These are phyloP conservation scores for Anisodus acutangulus DNA, from an alignment of 257 asterid species.

Conservation along the genomic window DNA sequence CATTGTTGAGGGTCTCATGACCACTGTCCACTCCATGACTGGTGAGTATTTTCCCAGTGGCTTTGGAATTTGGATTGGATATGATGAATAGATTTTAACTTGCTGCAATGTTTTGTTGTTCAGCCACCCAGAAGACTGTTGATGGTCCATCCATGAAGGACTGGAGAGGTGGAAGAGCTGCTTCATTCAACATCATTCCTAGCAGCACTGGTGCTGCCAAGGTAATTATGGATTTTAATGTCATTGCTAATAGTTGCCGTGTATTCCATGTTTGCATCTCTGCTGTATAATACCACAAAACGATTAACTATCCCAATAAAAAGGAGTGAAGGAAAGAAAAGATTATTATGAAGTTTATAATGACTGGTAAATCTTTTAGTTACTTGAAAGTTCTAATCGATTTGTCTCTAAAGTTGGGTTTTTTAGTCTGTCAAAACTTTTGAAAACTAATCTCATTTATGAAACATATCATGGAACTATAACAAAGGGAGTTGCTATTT, in stretches of 20 bases:
- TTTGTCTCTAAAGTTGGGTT: neutral
- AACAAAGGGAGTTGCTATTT: neutral
- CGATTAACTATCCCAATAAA: too few species aligned
- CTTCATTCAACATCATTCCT: slow-evolving; percentile 83
- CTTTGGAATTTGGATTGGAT: too few species aligned
- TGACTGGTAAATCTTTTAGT: neutral
- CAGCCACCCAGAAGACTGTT: slow-evolving; percentile 75
- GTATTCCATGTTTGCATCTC: neutral
- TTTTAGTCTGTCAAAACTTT: neutral
- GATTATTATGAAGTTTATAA: neutral
- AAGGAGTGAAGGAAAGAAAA: neutral
- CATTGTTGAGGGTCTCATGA: slow-evolving; percentile 84
- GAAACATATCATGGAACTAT: too few species aligned
- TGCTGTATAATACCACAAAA: neutral
- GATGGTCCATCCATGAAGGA: slow-evolving; percentile 90
- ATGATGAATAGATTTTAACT: too few species aligned
- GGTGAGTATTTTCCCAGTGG: too few species aligned
- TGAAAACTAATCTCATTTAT: neutral
- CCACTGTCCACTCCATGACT: slow-evolving; percentile 76
- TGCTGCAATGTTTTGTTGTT: too few species aligned
- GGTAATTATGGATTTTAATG: slow-evolving; percentile 34
- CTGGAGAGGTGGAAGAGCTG: slow-evolving; percentile 96
- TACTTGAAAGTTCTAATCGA: neutral
- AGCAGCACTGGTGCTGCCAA: slow-evolving; percentile 92
- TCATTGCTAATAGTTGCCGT: neutral